Evolutionary conservation across 768 basidiomycete species (phyloP).

Genomic region (Suillus bovinus): DNA sequence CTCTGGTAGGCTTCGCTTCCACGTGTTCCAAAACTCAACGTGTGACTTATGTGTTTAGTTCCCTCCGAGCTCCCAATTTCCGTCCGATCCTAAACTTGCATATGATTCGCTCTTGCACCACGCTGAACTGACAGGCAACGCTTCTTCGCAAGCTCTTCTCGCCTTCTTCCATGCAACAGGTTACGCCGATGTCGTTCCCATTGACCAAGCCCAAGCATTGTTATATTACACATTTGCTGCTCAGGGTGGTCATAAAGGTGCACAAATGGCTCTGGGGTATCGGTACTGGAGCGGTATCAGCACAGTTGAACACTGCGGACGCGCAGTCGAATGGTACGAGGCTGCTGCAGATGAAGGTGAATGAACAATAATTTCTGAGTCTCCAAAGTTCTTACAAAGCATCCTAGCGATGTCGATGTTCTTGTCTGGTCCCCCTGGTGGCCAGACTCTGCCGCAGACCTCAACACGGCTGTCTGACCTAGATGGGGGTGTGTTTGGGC

Average conservation of each 20-base stretch:
- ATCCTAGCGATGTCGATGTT: conserved; percentile 75
- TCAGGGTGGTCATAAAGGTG: conserved; percentile 80
- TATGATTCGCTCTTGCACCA: conserved; percentile 65
- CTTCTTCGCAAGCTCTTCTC: conserved; percentile 81
- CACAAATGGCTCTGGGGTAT: conserved; percentile 92
- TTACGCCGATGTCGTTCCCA: conserved; percentile 60
- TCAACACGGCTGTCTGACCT: conserved; percentile 86
- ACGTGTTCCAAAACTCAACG: background rate
- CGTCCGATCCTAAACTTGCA: conserved; percentile 59
- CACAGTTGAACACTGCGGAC: conserved; percentile 80
- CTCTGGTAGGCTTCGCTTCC: conserved; percentile 51
- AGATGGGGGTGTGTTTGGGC: conserved; percentile 90
- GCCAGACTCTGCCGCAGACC: conserved; percentile 79
- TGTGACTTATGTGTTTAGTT: conserved; percentile 43
- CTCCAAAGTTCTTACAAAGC: conserved; percentile 6
- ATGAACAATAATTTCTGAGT: conserved; percentile 10
- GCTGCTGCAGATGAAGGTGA: conserved; percentile 82
- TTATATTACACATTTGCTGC: conserved; percentile 95
- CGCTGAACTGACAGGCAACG: conserved; percentile 72
- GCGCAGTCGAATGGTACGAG: conserved; percentile 88
- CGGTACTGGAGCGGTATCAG: conserved; percentile 97
- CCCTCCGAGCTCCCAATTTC: conserved; percentile 69
- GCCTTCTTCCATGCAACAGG: conserved; percentile 92
- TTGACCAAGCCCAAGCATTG: conserved; percentile 80
- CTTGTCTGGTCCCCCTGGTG: conserved; percentile 87